Conservation (phyloP, 805 yeast genomes). For the Metschnikowia chrysomelidarum region DNA sequence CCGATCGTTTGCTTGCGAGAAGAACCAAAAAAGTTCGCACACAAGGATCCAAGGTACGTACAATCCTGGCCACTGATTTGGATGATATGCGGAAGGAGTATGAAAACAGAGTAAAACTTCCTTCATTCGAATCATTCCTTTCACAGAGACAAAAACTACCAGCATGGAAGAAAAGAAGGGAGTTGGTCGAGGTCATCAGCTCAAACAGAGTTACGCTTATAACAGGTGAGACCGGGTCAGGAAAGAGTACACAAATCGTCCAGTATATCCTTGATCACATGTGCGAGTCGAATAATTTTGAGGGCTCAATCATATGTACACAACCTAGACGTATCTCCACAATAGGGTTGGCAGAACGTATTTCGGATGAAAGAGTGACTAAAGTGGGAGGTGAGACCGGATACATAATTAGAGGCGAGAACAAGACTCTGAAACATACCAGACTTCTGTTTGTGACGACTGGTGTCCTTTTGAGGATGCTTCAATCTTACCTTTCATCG, state of each 20-base stretch:
- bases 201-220: constrained; percentile 66
- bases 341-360: constrained; percentile 90
- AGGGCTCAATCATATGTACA: constrained; percentile 72
- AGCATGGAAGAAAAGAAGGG: constrained; percentile 71
- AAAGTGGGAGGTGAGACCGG: constrained; percentile 77
- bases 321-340: constrained; percentile 97
- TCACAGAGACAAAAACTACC: constrained; percentile 60
- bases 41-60: not conserved
- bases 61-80: constrained; percentile 3
- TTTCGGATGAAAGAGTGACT: constrained; percentile 75
- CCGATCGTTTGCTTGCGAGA: constrained; percentile 2
- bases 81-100: constrained; percentile 6
- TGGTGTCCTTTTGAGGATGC: constrained; percentile 84
- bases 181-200: constrained; percentile 55
- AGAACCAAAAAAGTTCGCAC: not conserved
- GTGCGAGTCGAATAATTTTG: constrained; percentile 46
- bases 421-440: constrained; percentile 57
- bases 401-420: constrained; percentile 87
- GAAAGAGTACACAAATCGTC: constrained; percentile 92
- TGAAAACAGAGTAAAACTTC: constrained; percentile 2
- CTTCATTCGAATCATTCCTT: constrained; percentile 36
- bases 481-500: constrained; percentile 51
- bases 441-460: constrained; percentile 87
- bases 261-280: constrained; percentile 81
- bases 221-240: constrained; percentile 98